Percentiles rank a stretch among this genome's conserved stretches.
phyloP scores from a whole-genome alignment of 2,329 filamentous ascomycete genomes.

The Apiospora arundinis region DNA sequence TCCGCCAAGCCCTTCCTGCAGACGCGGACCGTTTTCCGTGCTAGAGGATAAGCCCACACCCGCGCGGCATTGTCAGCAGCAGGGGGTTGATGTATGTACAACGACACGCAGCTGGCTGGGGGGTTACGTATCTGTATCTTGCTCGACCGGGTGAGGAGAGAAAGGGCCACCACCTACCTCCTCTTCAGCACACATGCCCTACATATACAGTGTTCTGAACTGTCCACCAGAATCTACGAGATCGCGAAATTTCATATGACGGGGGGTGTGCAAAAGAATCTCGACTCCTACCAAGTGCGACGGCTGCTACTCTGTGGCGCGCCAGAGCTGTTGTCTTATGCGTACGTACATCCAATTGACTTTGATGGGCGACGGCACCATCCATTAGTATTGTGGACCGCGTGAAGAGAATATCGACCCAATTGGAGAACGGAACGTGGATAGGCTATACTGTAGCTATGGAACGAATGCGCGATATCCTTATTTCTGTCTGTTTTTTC shows the following conservation, averaged over 20 bases:
- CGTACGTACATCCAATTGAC: slow-evolving; percentile 10
- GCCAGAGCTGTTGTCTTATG: slow-evolving; percentile 3
- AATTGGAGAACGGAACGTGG: slow-evolving; percentile 27
- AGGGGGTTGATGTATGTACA: slow-evolving; percentile 8
- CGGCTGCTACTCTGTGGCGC: slow-evolving; percentile 4
- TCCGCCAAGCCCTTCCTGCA: slow-evolving; percentile 32
- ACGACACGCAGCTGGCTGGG: background rate
- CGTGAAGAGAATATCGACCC: slow-evolving; percentile 13
- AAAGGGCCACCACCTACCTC: background rate
- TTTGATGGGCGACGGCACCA: slow-evolving; percentile 10
- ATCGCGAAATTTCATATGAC: background rate
- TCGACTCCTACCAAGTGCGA: slow-evolving; percentile 14
- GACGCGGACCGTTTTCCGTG: slow-evolving; percentile 47
- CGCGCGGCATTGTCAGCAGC: background rate
- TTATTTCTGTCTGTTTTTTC: background rate
- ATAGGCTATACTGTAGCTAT: slow-evolving; percentile 17
- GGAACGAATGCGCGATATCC: slow-evolving; percentile 25
- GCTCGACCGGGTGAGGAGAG: slow-evolving; percentile 1
- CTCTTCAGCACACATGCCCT: background rate
- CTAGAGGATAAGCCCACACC: slow-evolving; percentile 31
- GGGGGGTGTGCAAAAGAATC: background rate
- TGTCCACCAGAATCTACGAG: background rate
- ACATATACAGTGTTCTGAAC: background rate
- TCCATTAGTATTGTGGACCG: slow-evolving; percentile 16
- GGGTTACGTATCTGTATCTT: slow-evolving; percentile 1